Base-by-base conservation (phyloP, 1,284 basidiomycete species). In the Somion occarium region DNA sequence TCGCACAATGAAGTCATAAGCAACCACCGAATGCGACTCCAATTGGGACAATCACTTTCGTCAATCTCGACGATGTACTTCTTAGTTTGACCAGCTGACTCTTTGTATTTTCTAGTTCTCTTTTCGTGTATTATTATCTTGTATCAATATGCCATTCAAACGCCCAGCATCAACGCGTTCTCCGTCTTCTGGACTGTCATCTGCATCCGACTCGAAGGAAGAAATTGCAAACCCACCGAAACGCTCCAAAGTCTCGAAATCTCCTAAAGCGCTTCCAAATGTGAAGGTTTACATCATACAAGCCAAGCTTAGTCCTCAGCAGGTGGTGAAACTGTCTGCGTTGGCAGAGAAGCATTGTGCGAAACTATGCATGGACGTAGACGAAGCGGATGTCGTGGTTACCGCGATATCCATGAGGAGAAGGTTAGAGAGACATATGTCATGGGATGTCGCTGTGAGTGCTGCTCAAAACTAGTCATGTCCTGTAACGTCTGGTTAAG, bases 361-460 rank as follows among this genome's bases (percentile, higher is more conserved):
- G 18, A 61, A 72, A 46, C 60, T 81, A 13, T 74, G 73, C 49
- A 55, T 57, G 9, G 60, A 73, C 44, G 57, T 67, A 2, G 64
- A 73, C n/a, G 72, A 79, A 7, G 82, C 85, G 2, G 77, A 88
- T 48, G 70, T 89, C 25, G 68, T 91, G 38, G 61, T 91, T 48
- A 88, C 88, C 3, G 75, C 71, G 15, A 70, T 89, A 24, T 73
- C 65, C 27, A 88, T 88, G 79, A 73, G 74, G 53, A 74, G 76
- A 54, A 75, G 88, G 3, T 68, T 91, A 2, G 81, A 88, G 64
- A 72, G 88, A 48, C 85, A 89, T 62, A 51, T 90, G 11, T 61
- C 73, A 37, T 84, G 82, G 83, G 66, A 73, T 2, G 58, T 80
- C 30, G 82, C 84, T 22, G 87, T 88, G 62, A 62, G 83, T 73